Conservation (phyloP, 2,329 filamentous ascomycete species). For the Sporothrix humicola region DNA sequence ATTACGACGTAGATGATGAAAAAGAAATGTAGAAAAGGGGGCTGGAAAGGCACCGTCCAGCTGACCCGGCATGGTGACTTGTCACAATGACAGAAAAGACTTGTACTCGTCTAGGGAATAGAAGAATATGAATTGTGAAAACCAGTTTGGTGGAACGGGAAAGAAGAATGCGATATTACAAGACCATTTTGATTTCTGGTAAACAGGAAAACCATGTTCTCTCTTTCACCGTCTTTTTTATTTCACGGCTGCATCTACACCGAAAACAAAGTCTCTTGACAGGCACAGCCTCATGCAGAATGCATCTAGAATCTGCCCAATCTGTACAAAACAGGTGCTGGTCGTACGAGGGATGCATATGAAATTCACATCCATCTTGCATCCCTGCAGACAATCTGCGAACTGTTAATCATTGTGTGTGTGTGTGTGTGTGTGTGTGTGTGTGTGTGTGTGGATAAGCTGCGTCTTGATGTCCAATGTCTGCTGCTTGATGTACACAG, state of each 20-base stretch:
- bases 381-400: slow-evolving; percentile 1
- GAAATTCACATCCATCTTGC: slow-evolving; percentile 8
- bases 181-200: not conserved
- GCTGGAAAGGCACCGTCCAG: slow-evolving; percentile 1
- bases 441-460: not conserved
- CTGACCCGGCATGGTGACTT: not conserved
- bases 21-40: not conserved
- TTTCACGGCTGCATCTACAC: not conserved
- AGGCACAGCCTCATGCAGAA: not conserved
- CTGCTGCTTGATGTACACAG: too few species aligned
- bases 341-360: slow-evolving; percentile 4
- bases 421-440: slow-evolving; percentile 8
- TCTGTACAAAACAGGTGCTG: not conserved
- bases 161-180: too few species aligned
- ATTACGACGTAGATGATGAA: too few species aligned
- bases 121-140: not conserved
- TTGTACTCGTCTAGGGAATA: too few species aligned
- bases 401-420: not conserved
- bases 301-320: not conserved
- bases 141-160: not conserved
- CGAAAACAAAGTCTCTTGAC: not conserved
- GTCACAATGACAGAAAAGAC: not conserved
- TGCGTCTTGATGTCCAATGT: not conserved
- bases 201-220: not conserved
- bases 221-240: not conserved